Evolutionary conservation across 73 alveolate species (phyloP), one percentile per base, ranked within the genome.

Genomic region (Paramecium sexaurelia): DNA sequence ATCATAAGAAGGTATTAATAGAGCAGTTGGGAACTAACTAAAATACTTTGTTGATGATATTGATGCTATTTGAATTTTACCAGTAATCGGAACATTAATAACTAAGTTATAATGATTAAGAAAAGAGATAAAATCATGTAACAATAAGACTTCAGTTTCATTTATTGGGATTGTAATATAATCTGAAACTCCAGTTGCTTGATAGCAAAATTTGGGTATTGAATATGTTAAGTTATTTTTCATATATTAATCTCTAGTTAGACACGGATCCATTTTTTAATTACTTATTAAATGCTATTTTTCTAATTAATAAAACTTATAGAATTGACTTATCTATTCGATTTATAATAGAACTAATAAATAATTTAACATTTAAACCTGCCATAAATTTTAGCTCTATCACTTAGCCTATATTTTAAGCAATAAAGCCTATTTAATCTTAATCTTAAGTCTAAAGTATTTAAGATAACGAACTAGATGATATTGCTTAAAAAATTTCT

Each of bases 161-260:
- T 24, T 61, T 13, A 26, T 10, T 3, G 83, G 83, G 1, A 61
- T 11, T 26, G 45, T 61, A 29, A 61, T 20, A 26, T 29, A 61
- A 61, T 61, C 83, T 6, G 83, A 24, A 26, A 61, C 83, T 61
- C 83, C 83, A 10, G 11, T 29, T 13, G 83, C 83, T 61, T 61
- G 26, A 61, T 61, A 61, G 5, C 83, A 61, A 24, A 61, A 61
- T 61, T 32, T 61, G 1, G 83, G 83, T 0, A 11, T 24, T 4
- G 11, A 11, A 10, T 26, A 11, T 19, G 67, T 5, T 1, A 8
- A 5, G 22, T 51, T 51, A n/a, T 51, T 8, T 1, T 51, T 51
- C 0, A 51, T 1, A 51, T 3, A 51, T 17, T 51, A 26, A 1
- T 51, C 11, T 0, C 15, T 51, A 17, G 67, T 5, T 51, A 51